Percentiles rank a stretch among this genome's conserved stretches.
phyloP scores from a whole-genome alignment of 495 filamentous ascomycete species.

The Immersiella caudata region DNA sequence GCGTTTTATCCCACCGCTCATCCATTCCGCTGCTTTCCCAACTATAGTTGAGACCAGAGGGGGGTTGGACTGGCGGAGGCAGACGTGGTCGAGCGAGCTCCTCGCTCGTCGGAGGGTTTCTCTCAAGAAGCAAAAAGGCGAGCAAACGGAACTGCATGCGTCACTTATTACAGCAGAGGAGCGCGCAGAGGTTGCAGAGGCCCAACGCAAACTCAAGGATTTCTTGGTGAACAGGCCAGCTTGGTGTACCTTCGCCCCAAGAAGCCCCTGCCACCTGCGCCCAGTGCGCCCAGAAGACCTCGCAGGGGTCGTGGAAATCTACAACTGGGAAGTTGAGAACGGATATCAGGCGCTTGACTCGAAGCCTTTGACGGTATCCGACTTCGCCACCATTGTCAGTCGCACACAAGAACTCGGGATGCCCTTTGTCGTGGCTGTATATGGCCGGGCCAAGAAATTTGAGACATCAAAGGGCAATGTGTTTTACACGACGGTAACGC shows the following conservation, averaged over 20 bases:
- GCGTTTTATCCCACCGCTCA: slow-evolving; percentile 30
- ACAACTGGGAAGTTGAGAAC: slow-evolving; percentile 41
- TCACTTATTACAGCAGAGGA: background rate
- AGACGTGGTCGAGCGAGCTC: slow-evolving; percentile 24
- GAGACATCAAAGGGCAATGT: slow-evolving; percentile 9
- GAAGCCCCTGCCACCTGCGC: slow-evolving; percentile 37
- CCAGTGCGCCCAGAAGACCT: slow-evolving; percentile 39
- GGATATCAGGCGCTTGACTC: slow-evolving; percentile 40
- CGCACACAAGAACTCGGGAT: slow-evolving; percentile 27
- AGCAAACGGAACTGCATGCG: background rate
- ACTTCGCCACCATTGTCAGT: slow-evolving; percentile 33
- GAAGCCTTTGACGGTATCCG: slow-evolving; percentile 20
- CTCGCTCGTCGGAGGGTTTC: slow-evolving; percentile 6
- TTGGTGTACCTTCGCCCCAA: slow-evolving; percentile 29
- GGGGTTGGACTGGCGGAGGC: slow-evolving; percentile 24
- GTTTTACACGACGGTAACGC: background rate
- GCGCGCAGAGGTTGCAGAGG: background rate
- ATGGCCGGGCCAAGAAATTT: slow-evolving; percentile 25
- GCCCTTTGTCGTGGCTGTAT: slow-evolving; percentile 48
- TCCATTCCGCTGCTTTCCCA: slow-evolving; percentile 28
- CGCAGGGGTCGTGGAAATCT: slow-evolving; percentile 34
- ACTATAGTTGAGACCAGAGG: background rate
- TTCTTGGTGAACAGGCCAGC: background rate
- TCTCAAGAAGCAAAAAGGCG: background rate
- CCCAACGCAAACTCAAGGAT: background rate